phyloP scores from a whole-genome alignment of 1,284 basidiomycete species.

The Wolfiporia cocos region DNA sequence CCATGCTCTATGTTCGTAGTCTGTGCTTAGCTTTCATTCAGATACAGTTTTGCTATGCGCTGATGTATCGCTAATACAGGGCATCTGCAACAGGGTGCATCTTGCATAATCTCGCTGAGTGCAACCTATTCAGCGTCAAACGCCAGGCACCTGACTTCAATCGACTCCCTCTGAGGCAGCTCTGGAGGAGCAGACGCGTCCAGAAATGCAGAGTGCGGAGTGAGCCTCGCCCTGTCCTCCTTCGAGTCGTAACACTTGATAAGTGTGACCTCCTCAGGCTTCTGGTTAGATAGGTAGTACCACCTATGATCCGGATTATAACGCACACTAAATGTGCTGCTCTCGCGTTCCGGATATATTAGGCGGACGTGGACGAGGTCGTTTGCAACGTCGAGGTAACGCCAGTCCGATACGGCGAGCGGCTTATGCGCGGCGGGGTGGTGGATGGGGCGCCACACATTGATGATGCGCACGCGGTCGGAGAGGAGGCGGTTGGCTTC shows the following conservation, averaged over 20 bases:
- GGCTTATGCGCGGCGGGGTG: too few relatives aligned
- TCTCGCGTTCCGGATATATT: slow-evolving; percentile 25
- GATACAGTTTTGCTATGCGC: too few relatives aligned
- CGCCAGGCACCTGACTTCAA: slow-evolving; percentile 33
- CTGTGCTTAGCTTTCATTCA: too few relatives aligned
- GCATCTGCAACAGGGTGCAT: too few relatives aligned
- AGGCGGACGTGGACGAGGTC: slow-evolving; percentile 28
- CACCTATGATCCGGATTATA: slow-evolving; percentile 33
- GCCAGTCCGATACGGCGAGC: too few relatives aligned
- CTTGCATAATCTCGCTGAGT: too few relatives aligned
- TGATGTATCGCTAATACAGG: too few relatives aligned
- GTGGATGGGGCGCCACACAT: too few relatives aligned
- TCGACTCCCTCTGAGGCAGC: too few relatives aligned
- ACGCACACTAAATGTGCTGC: slow-evolving; percentile 27
- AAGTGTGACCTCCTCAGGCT: slow-evolving; percentile 38
- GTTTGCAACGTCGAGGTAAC: slow-evolving; percentile 25
- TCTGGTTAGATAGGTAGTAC: slow-evolving; percentile 39
- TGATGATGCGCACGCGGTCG: too few relatives aligned
- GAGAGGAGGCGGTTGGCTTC: too few relatives aligned
- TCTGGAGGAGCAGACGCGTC: slow-evolving; percentile 32
- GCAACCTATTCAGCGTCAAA: slow-evolving; percentile 14
- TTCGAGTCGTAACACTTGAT: slow-evolving; percentile 43
- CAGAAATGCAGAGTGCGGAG: slow-evolving; percentile 40
- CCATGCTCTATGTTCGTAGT: too few relatives aligned
- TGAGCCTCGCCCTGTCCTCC: slow-evolving; percentile 31